Evolutionary conservation across 1,284 basidiomycete genomes (phyloP).

Genomic region (Malassezia japonica): DNA sequence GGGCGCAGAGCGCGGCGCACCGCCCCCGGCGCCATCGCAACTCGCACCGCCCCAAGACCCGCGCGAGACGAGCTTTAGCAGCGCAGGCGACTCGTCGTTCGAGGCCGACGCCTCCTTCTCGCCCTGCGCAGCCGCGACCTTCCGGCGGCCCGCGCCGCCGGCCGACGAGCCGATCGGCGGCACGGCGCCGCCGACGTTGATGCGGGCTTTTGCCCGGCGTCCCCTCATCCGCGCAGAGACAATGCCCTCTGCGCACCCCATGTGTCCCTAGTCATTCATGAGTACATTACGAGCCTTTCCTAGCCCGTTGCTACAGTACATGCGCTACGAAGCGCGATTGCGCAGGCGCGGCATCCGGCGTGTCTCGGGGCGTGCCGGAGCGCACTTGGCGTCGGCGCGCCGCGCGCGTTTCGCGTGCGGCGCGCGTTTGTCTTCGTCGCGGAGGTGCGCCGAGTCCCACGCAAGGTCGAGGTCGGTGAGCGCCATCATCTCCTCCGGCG

Average conservation of each 20-base stretch:
- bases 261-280: constrained; percentile 2
- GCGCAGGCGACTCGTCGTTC: constrained; percentile 37
- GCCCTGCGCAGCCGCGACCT: constrained; percentile 31
- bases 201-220: constrained; percentile 3
- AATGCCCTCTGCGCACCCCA: not conserved
- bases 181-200: not conserved
- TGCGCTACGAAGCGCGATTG: constrained; percentile 6
- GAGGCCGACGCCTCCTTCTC: constrained; percentile 33
- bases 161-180: not conserved
- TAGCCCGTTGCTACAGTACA: constrained; percentile 15
- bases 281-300: not conserved
- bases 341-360: constrained; percentile 13
- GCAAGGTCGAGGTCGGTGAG: constrained; percentile 16
- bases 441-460: constrained; percentile 8
- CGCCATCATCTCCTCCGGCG: constrained; percentile 9
- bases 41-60: not conserved
- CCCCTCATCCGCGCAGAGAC: constrained; percentile 12
- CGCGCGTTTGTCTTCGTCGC: not conserved
- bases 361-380: not conserved
- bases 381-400: not conserved
- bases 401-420: constrained; percentile 2
- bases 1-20: not conserved
- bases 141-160: constrained; percentile 6
- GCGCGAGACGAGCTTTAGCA: constrained; percentile 35
- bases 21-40: not conserved